Evolutionary conservation across 2,329 filamentous ascomycete species (phyloP), one percentile per base, ranked within the genome.

Genomic region (Penicillium sp.): DNA sequence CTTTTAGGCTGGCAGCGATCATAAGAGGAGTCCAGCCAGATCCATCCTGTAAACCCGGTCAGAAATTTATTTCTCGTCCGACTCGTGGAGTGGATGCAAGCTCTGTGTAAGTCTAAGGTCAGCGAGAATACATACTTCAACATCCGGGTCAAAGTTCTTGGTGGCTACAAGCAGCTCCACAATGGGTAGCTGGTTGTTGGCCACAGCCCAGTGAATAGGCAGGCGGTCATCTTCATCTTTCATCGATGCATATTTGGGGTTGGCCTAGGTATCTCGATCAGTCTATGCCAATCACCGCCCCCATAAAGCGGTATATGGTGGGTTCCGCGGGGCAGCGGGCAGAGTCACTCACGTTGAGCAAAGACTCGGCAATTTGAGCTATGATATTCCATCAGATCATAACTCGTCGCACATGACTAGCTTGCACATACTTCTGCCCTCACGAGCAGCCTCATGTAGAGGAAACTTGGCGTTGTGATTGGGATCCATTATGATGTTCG

Each of bases 121-220:
- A n/a, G n/a, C 4, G 11, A 41, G 30, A 14, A 23, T 23, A 42
- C 45, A 18, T 38, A 86, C 84, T 67, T 87, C 78, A 12, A 82
- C 81, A 63, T 96, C 89, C 0, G 85, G 77, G 59, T 96, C 87
- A 57, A 95, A 95, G 42, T 73, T 73, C 54, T 81, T 81, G 44
- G 73, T 71, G 39, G 84, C 74, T 2, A 84, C 74, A 3, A 96
- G 72, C 13, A 90, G 61, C 33, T 83, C 72, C 12, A 85, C 80
- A 42, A 95, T 87, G 15, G 81, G 76, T 5, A 82, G 66, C 50
- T 80, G 82, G 60, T 92, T 93, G 63, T 85, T 84, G 14, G 89
- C 92, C 2, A 80, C 79, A 0, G 92, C 90, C 92, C 92, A 98
- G 71, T 98, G 92, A 40, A 96, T 80, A 2, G 92, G 82, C 25